Evolutionary conservation across 345 rosid species (phyloP), one percentile per base, ranked within the genome.

Genomic region (Reutealis trisperma): DNA sequence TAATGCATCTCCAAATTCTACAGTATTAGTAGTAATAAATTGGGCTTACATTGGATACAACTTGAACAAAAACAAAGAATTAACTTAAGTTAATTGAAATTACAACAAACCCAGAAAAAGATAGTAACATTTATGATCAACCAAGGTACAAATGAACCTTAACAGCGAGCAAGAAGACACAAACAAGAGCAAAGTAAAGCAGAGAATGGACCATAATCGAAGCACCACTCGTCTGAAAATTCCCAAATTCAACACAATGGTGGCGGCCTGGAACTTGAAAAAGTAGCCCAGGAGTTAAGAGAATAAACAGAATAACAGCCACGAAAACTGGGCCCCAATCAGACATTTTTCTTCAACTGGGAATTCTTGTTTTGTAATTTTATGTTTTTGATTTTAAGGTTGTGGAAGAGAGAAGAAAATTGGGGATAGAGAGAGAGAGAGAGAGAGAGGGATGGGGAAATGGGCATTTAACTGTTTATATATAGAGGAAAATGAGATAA

Each of bases 301-400:
- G 81, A 67, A 90, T 80, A 22, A 83, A 88, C 84, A 86, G 77
- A 49, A 90, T 34, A 85, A 84, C 83, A 21, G 92, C 79, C 69
- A 89, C 88, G 21, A 89, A 80, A 58, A 89, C 80, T 4, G 91
- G 91, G 3, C 90, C 91, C 95, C 91, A 89, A 69, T 91, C 86
- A 75, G 82, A 82, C 93, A 87, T 89, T 32, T 66, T 63, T 8
- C n/a, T 6, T 32, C 24, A 44, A n/a, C 42, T 24, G 5, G 52
- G 19, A 9, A 2, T 27, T 24, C 42, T 13, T 54, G 37, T 8
- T n/a, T 59, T 15, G 13, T 19, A 2, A 32, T 32, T 32, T 32
- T 32, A 32, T 32, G 37, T 32, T 34, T 34, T 1, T 24, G 41
- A 44, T 73, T 24, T 59, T 77, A 42, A 19, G 45, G 32, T 13